A percentile compares a stretch with the other conserved stretches of the same genome.
These are phyloP conservation scores for Aspergillus mulundensis DNA, from an alignment of 495 filamentous ascomycete species.

Conservation along the genomic window DNA sequence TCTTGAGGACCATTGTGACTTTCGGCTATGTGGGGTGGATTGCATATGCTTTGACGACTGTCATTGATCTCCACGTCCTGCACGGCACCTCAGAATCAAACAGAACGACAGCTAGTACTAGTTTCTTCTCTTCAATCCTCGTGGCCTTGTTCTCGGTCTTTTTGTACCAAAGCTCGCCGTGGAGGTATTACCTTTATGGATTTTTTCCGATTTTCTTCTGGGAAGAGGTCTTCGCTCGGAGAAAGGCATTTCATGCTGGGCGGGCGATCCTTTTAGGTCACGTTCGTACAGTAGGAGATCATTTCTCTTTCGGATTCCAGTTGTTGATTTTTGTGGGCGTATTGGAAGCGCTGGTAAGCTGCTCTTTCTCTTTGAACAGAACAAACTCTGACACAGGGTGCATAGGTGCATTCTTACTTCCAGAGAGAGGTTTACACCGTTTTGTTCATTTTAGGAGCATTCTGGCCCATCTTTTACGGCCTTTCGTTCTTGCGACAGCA, in stretches of 20 bases:
- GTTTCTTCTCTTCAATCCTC: slow-evolving; percentile 73
- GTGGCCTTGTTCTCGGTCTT: slow-evolving; percentile 74
- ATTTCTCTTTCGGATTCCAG: slow-evolving; percentile 55
- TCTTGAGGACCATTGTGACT: slow-evolving; percentile 86
- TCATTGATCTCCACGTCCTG: slow-evolving; percentile 85
- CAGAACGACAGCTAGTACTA: slow-evolving; percentile 54
- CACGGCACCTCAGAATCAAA: slow-evolving; percentile 65
- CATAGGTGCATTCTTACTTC: slow-evolving; percentile 78
- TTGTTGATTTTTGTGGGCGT: slow-evolving; percentile 62
- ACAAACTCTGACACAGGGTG: slow-evolving; percentile 11
- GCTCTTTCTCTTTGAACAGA: not conserved
- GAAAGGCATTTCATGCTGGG: slow-evolving; percentile 65
- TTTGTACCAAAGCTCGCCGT: slow-evolving; percentile 69
- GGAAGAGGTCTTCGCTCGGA: slow-evolving; percentile 87
- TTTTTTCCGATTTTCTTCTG: slow-evolving; percentile 93
- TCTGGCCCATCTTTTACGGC: slow-evolving; percentile 79
- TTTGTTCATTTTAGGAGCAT: slow-evolving; percentile 67
- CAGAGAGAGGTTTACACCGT: slow-evolving; percentile 80
- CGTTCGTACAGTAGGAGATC: slow-evolving; percentile 52
- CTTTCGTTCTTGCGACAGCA: slow-evolving; percentile 64
- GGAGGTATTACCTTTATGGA: slow-evolving; percentile 88
- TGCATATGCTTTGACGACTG: slow-evolving; percentile 85
- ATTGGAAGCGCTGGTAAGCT: slow-evolving; percentile 76
- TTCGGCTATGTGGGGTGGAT: slow-evolving; percentile 97
- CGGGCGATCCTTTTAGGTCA: slow-evolving; percentile 64